Evolutionary conservation across 805 yeast genomes (phyloP).

Genomic region (Wickerhamiella shivajii): DNA sequence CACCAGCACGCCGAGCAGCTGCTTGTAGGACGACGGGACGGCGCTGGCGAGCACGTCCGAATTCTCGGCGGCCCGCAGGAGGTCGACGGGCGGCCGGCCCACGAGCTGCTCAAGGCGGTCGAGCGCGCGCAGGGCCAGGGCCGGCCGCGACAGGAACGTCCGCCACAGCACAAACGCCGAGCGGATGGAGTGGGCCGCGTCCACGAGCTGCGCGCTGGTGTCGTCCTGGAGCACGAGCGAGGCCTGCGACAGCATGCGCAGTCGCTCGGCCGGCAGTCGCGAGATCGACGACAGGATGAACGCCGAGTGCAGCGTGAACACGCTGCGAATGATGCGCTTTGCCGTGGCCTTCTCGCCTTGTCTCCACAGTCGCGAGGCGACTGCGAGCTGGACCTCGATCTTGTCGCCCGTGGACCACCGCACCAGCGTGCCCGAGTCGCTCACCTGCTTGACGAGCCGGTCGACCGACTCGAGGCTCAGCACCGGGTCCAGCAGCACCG

Average conservation of each 20-base stretch:
- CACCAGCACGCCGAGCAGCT: no score
- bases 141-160: no score
- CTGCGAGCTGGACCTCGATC: constrained; percentile 18
- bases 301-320: constrained; percentile 15
- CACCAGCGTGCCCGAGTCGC: constrained; percentile 18
- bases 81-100: no score
- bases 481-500: constrained; percentile 15
- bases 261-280: constrained; percentile 3
- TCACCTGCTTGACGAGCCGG: constrained; percentile 17
- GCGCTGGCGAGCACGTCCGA: no score
- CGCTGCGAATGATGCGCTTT: constrained; percentile 11
- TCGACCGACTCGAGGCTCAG: constrained; percentile 14
- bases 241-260: constrained; percentile 12
- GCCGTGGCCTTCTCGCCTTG: constrained; percentile 15
- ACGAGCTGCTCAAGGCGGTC: no score
- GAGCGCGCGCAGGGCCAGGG: no score
- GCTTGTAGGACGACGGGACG: no score
- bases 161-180: constrained; percentile 8
- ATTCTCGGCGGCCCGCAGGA: no score
- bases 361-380: constrained; percentile 20
- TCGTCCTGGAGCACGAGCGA: constrained; percentile 8
- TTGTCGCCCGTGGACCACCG: constrained; percentile 18
- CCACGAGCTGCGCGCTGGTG: not conserved
- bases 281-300: constrained; percentile 2
- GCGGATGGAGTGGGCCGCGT: not conserved